Conservation (phyloP, 2,329 filamentous ascomycete genomes). For the Aspergillus ruber region DNA sequence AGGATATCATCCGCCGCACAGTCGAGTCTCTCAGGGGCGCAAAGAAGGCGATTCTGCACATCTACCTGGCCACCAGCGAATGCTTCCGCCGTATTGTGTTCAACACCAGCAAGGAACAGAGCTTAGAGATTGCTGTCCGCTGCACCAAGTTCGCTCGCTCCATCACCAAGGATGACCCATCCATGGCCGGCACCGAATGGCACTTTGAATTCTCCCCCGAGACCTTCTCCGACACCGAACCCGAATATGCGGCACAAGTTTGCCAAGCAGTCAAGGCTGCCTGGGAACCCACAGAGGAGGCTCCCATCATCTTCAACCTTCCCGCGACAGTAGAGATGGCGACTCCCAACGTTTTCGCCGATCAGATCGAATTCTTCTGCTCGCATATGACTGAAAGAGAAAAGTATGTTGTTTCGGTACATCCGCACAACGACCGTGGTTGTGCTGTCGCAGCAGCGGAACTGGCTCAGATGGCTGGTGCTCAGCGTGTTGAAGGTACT, state of each 20-base stretch:
- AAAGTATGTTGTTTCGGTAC: conserved; percentile 81
- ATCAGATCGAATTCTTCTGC: conserved; percentile 95
- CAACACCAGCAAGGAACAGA: conserved; percentile 75
- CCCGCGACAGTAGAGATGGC: conserved; percentile 93
- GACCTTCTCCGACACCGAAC: conserved; percentile 80
- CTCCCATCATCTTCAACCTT: conserved; percentile 91
- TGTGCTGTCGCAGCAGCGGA: conserved; percentile 86
- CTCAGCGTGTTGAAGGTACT: conserved; percentile 88
- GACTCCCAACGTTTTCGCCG: conserved; percentile 91
- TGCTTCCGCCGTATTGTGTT: conserved; percentile 94
- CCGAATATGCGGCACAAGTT: conserved; percentile 74
- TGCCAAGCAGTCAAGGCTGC: conserved; percentile 92
- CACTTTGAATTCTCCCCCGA: conserved; percentile 46
- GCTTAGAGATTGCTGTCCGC: conserved; percentile 70
- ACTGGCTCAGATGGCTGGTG: conserved; percentile 91
- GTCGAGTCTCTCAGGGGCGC: conserved; percentile 82
- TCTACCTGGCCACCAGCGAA: conserved; percentile 92
- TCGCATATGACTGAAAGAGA: conserved; percentile 75
- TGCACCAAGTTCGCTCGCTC: conserved; percentile 82
- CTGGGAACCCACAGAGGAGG: conserved; percentile 74
- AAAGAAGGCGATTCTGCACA: conserved; percentile 90
- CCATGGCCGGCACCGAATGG: conserved; percentile 50
- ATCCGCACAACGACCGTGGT: conserved; percentile 91
- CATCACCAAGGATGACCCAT: conserved; percentile 74
- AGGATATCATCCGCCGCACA: conserved; percentile 82